Conservation (phyloP, 352 stramenopile species). For the Albugo candida region DNA sequence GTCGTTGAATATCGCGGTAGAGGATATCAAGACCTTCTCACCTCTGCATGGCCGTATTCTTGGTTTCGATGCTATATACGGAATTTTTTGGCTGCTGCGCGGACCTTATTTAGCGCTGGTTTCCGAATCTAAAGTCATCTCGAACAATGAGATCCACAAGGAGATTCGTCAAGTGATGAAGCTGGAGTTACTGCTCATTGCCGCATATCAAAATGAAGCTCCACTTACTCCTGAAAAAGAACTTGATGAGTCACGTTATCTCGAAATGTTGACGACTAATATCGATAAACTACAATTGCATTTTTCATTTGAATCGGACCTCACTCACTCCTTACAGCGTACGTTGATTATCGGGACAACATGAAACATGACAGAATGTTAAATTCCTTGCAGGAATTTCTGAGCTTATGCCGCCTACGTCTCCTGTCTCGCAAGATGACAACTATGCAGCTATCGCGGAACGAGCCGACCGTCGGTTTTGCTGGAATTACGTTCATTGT, state of each 20-base stretch:
- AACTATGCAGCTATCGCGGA: conserved; percentile 17
- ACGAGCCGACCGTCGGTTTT: conserved; percentile 80
- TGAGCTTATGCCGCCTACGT: conserved; percentile 13
- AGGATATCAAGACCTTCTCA: conserved; percentile 36
- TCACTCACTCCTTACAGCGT: conserved; percentile 65
- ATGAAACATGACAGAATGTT: background rate
- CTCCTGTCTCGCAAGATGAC: background rate
- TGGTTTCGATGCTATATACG: conserved; percentile 62
- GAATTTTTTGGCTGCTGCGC: conserved; percentile 45
- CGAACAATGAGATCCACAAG: conserved; percentile 21
- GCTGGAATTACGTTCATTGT: conserved; percentile 81
- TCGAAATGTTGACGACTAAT: conserved; percentile 34
- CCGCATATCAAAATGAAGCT: conserved; percentile 28
- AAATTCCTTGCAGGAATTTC: conserved; percentile 19
- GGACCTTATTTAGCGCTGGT: conserved; percentile 53
- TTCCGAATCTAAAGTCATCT: conserved; percentile 39
- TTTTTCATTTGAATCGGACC: conserved; percentile 53
- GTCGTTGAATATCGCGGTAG: conserved; percentile 26
- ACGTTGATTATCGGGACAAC: conserved; percentile 6
- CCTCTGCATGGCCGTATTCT: conserved; percentile 53
- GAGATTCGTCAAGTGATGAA: conserved; percentile 35
- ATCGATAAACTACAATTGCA: conserved; percentile 45
- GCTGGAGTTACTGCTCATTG: conserved; percentile 45
- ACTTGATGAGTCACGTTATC: conserved; percentile 34
- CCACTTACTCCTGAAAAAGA: conserved; percentile 25